Conservation (phyloP, 305 asterid genomes). For the Stenogyne calaminthoides region DNA sequence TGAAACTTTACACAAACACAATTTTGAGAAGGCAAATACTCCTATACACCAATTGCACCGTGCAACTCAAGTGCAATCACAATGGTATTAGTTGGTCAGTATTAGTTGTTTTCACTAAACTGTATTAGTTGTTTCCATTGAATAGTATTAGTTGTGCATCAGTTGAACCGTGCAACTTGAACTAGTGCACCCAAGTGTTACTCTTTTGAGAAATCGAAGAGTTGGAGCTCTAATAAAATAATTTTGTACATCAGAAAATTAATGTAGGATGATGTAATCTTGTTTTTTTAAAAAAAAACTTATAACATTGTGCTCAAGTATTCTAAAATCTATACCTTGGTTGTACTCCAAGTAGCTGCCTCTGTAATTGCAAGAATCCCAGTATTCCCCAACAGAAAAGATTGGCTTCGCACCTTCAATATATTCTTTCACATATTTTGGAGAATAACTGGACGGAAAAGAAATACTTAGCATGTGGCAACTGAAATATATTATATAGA, state of each 20-base stretch:
- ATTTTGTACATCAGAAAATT: not conserved
- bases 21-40: not conserved
- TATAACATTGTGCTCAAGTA: not conserved
- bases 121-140: too few relatives aligned
- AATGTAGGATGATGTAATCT: not conserved
- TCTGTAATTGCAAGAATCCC: conserved; percentile 93
- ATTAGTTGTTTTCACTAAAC: too few relatives aligned
- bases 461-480: conserved; percentile 25
- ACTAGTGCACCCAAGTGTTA: too few relatives aligned
- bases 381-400: conserved; percentile 88
- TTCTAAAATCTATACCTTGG: conserved; percentile 60
- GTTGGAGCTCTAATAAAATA: not conserved
- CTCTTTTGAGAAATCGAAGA: not conserved
- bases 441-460: conserved; percentile 58
- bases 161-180: too few relatives aligned
- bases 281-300: not conserved
- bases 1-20: not conserved
- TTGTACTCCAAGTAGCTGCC: conserved; percentile 77
- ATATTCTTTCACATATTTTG: conserved; percentile 85
- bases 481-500: conserved; percentile 5
- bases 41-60: too few relatives aligned
- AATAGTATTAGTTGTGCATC: too few relatives aligned
- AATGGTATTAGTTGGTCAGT: too few relatives aligned
- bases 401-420: conserved; percentile 72
- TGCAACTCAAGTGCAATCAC: too few relatives aligned